Base-by-base conservation (phyloP, 169 alveolate species). In the Cryptosporidium muris region DNA sequence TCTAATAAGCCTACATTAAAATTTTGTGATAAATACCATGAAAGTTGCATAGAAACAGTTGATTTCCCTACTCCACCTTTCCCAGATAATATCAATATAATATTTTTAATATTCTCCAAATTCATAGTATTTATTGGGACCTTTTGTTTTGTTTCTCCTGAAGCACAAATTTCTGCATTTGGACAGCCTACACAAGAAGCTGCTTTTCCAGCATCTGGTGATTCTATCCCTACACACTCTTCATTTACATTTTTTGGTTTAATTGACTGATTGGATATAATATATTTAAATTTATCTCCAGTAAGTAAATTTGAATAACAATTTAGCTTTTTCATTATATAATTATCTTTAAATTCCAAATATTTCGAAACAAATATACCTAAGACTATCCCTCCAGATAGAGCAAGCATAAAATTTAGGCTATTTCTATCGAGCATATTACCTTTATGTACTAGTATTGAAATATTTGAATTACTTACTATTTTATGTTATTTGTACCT, bases 31-130 rank as follows among this genome's bases (percentile, higher is more conserved):
- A 74, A 58, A 16, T 43, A 74, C 85, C 89, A 88, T 2, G 97
- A 95, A 36, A 98, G 82, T 92, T 98, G 98, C 0, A 99, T 92
- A 52, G 99, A 92, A 42, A 97, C 94, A 2, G 99, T 97, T 63
- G 98, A 94, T 88, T 98, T 98, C 9, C 99, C 99, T n/a, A 98
- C 99, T 3, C 99, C 99, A n/a, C 99, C 99, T 89, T 98, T 98
- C 1, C 99, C 99, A 37, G 99, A 95, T 25, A 97, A 88, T 1
- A 98, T 93, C 38, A 98, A 82, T 12, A 97, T 91, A 51, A 95
- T 95, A 68, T 91, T 88, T 85, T 94, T 95, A 8, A 98, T 96
- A 54, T 91, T 88, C 42, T 82, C 54, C 80, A 98, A 92, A 65
- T 95, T 95, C 60, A 89, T 91, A 64, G 80, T 81, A 63, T 82